Conservation (phyloP, 129 eudicot genomes). For the Kitagawia praeruptora region DNA sequence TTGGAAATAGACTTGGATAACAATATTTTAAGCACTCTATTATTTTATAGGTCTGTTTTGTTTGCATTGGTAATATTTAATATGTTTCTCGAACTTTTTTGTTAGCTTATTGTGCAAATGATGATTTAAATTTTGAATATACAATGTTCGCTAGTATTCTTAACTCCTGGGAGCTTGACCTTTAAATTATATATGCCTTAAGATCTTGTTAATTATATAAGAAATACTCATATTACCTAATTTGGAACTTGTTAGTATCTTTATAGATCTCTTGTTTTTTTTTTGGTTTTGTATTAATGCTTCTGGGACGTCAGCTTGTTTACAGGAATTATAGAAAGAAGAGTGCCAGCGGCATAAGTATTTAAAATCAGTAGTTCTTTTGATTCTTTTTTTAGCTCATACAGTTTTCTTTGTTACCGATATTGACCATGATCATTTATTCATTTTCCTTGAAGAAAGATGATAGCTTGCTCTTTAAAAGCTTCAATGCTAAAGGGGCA, state of each 20-base stretch:
- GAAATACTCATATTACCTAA: background rate
- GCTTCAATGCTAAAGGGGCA: too few relatives aligned
- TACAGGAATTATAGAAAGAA: background rate
- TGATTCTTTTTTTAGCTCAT: background rate
- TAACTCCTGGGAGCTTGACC: background rate
- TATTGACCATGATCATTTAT: background rate
- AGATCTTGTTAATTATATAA: background rate
- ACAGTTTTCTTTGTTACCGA: background rate
- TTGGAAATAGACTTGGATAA: background rate
- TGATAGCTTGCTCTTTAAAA: background rate
- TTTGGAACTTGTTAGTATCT: background rate
- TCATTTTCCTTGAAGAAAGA: background rate
- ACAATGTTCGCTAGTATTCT: background rate
- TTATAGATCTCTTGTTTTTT: background rate
- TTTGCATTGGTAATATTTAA: background rate
- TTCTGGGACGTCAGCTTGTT: background rate
- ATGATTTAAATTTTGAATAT: background rate
- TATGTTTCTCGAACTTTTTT: background rate
- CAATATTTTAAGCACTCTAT: background rate
- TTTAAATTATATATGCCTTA: background rate
- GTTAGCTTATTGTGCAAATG: background rate
- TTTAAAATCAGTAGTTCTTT: background rate
- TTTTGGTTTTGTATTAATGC: background rate
- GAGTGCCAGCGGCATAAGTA: background rate
- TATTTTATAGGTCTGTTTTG: background rate